These are phyloP conservation scores for Xylaria arbuscula DNA, from an alignment of 2,329 filamentous ascomycete species.

Conservation along the genomic window DNA sequence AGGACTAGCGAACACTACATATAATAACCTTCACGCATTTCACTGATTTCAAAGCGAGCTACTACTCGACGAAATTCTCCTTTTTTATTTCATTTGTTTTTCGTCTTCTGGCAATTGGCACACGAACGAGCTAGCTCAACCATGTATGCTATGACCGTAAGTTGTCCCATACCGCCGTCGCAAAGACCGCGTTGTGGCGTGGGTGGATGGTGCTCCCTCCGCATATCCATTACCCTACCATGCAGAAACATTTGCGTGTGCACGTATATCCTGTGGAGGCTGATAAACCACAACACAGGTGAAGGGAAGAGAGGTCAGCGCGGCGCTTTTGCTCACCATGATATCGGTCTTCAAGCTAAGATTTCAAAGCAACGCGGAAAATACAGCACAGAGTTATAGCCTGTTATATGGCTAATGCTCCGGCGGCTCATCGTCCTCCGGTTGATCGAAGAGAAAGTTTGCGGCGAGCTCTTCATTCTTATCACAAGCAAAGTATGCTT, in stretches of 20 bases:
- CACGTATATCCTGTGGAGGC: constrained; percentile 25
- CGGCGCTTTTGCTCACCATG: constrained; percentile 28
- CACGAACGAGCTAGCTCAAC: constrained; percentile 17
- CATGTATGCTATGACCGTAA: constrained; percentile 8
- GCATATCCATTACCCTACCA: constrained; percentile 23
- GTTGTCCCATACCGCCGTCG: constrained; percentile 14
- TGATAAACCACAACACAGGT: constrained; percentile 18
- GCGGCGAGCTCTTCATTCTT: constrained; percentile 99
- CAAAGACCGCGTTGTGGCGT: constrained; percentile 6
- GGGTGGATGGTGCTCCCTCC: constrained; percentile 14
- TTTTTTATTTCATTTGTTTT: constrained; percentile 28
- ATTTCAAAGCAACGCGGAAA: constrained; percentile 30
- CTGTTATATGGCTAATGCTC: constrained; percentile 53
- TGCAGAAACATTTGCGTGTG: constrained; percentile 26
- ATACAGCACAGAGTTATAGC: constrained; percentile 26
- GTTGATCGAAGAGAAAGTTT: constrained; percentile 98
- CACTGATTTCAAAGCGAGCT: not conserved
- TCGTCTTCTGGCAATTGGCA: constrained; percentile 17
- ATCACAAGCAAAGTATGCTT: constrained; percentile 98
- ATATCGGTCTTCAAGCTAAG: constrained; percentile 36
- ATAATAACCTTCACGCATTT: constrained; percentile 1
- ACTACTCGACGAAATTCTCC: not conserved
- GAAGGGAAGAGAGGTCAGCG: constrained; percentile 31
- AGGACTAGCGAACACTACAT: not conserved
- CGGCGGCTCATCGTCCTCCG: constrained; percentile 78